Evolutionary conservation across 306 rosid species (phyloP), one percentile per base, ranked within the genome.

Genomic region (Argentina anserina): DNA sequence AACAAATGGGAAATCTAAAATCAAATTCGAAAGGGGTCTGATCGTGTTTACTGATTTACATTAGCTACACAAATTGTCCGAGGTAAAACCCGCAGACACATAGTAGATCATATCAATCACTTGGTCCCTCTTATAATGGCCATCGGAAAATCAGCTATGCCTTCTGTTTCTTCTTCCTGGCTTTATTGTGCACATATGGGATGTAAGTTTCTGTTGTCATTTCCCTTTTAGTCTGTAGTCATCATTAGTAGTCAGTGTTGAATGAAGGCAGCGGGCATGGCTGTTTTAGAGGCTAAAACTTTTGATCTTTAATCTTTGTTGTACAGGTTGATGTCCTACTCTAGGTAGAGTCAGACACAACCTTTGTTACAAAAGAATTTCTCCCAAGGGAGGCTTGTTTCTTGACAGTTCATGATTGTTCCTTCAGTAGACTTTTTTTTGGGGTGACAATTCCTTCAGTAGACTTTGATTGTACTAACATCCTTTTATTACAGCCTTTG

Each of bases 1-100:
- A 88, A 80, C 90, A 91, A 83, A 94, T 94, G 99, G 97, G 85
- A 60, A 91, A 69, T 85, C 97, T 94, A 65, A 61, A 87, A 55
- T 91, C 99, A 47, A 91, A 91, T 26, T 41, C 76, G n/a, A 65
- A 82, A 58, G 78, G 83, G 81, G 81, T 79, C 65, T 86, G 86
- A 88, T 47, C 60, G 39, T 37, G 59, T 43, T 84, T 69, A 61
- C 77, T 77, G 75, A 75, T 85, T 86, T 89, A 76, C 73, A 82
- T 81, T 78, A 78, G 68, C 73, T 60, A 73, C 72, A 67, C 66
- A 43, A 70, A 40, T 67, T 67, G 17, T 69, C 39, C 29, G 37
- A 81, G 85, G 87, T 78, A 80, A 76, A 75, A 14, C 43, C 70
- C 67, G 80, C 45, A 29, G 45, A 76, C 67, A 72, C 62, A 75